Base-by-base conservation (phyloP, 805 yeast genomes). In the Wickerhamomyces strasburgensis region DNA sequence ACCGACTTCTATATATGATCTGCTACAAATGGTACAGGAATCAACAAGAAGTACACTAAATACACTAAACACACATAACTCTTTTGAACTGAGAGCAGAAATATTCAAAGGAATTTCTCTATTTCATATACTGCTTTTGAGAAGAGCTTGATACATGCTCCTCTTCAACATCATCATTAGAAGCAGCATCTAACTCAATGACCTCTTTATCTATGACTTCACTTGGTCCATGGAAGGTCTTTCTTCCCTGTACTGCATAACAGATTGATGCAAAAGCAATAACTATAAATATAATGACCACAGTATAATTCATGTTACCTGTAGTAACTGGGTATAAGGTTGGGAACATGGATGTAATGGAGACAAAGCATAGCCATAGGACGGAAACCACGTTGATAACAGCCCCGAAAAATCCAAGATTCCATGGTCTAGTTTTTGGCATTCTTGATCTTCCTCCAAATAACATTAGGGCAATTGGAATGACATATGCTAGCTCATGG, bases 401-500 rank as follows among this genome's bases (percentile, higher is more conserved):
- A 14, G 45, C 44, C 31, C 58, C 58, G 13, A 19, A 30, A 11
- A 31, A 37, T 14, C 58, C 57, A 10, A 54, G 21, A 35, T 49
- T 52, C 56, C 56, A 53, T 10, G 52, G 44, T 43, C 56, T 47
- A n/a, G 46, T 30, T 14, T 34, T 31, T 19, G 48, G 47, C 35
- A 51, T 37, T 23, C 46, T 40, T 8, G 46, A 34, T 37, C 56
- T 46, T 10, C 54, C 52, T 16, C 56, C 58, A 19, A 41, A 40
- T 6, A 48, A 33, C 60, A 49, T 45, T 32, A 54, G 31, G 19
- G 42, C 33, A 31, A 61, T 59, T 26, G 64, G 64, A 33, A 58
- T 45, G 29, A 57, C 31, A 35, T 59, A 61, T 7, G 63, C 57
- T 13, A 59, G 34, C 35, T 59, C 58, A 28, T 51, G 51, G 31